Evolutionary conservation across 257 asterid genomes (phyloP).

Genomic region (Mitragyna speciosa): DNA sequence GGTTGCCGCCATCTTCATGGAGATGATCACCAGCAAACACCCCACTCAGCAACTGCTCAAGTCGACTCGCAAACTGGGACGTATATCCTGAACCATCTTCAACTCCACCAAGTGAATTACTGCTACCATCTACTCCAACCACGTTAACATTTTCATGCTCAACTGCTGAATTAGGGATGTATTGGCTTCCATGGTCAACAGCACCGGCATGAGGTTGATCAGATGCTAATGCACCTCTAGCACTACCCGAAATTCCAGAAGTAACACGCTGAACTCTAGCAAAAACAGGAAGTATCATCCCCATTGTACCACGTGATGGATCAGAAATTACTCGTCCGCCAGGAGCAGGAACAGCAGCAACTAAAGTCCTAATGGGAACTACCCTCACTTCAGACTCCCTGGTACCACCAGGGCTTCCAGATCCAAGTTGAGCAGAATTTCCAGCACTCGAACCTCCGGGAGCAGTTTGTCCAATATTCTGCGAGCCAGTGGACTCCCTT

Average conservation of each 20-base stretch:
- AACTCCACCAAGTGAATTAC: slow-evolving; percentile 37
- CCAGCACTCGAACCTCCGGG: slow-evolving; percentile 40
- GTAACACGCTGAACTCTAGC: slow-evolving; percentile 66
- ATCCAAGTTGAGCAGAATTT: slow-evolving; percentile 46
- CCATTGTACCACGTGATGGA: slow-evolving; percentile 66
- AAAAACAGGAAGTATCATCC: slow-evolving; percentile 71
- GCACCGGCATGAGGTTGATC: slow-evolving; percentile 39
- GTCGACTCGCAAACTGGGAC: slow-evolving; percentile 44
- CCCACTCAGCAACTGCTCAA: slow-evolving; percentile 59
- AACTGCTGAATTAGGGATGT: slow-evolving; percentile 40
- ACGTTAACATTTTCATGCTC: slow-evolving; percentile 38
- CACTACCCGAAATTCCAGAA: slow-evolving; percentile 38
- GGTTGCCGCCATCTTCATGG: slow-evolving; percentile 22
- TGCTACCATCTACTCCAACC: slow-evolving; percentile 40
- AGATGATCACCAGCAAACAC: slow-evolving; percentile 51
- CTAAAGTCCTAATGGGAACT: slow-evolving; percentile 60
- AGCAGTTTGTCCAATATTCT: slow-evolving; percentile 54
- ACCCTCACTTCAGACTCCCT: slow-evolving; percentile 57
- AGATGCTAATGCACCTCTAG: slow-evolving; percentile 48
- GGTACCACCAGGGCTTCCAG: slow-evolving; percentile 37
- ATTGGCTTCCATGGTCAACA: slow-evolving; percentile 31
- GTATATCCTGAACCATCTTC: slow-evolving; percentile 44
- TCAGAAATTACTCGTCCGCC: slow-evolving; percentile 47
- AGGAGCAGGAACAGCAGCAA: slow-evolving; percentile 57
- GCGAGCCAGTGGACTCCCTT: slow-evolving; percentile 61